phyloP scores from a whole-genome alignment of 202 grass and related monocot genomes.

The Elaeis oleifera region DNA sequence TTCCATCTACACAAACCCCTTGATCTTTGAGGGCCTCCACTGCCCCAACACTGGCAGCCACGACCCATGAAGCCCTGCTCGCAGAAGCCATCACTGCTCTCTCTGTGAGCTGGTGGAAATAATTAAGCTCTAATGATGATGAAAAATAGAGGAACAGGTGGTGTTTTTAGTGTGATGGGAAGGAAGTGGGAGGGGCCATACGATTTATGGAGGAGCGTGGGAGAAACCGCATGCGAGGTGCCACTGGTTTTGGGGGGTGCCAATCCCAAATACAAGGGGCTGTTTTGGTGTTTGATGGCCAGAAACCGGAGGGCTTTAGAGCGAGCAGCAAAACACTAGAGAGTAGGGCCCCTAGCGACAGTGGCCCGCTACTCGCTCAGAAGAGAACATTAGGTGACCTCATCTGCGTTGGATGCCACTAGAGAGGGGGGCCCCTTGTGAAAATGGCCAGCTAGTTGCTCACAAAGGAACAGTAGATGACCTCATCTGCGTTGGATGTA shows the following conservation, averaged over 20 bases:
- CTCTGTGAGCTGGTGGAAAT: too few relatives aligned
- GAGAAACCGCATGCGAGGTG: neutral
- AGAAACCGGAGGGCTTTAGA: too few relatives aligned
- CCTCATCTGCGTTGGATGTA: too few relatives aligned
- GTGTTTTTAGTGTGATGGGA: neutral
- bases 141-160: neutral
- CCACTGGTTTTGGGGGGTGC: neutral
- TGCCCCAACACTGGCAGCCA: neutral
- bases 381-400: too few relatives aligned
- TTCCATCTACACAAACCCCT: constrained; percentile 76
- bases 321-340: neutral
- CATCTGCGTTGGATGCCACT: too few relatives aligned
- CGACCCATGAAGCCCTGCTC: neutral
- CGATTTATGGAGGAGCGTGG: neutral
- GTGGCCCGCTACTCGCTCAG: too few relatives aligned
- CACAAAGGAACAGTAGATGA: too few relatives aligned
- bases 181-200: too few relatives aligned
- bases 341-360: too few relatives aligned
- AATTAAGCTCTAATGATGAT: neutral
- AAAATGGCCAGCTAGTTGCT: too few relatives aligned
- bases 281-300: neutral
- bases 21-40: constrained; percentile 17
- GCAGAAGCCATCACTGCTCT: too few relatives aligned
- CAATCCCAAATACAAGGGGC: constrained; percentile 2
- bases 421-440: neutral